Base-by-base conservation (phyloP, 129 eudicot genomes). In the Chrysanthemum seticuspe region DNA sequence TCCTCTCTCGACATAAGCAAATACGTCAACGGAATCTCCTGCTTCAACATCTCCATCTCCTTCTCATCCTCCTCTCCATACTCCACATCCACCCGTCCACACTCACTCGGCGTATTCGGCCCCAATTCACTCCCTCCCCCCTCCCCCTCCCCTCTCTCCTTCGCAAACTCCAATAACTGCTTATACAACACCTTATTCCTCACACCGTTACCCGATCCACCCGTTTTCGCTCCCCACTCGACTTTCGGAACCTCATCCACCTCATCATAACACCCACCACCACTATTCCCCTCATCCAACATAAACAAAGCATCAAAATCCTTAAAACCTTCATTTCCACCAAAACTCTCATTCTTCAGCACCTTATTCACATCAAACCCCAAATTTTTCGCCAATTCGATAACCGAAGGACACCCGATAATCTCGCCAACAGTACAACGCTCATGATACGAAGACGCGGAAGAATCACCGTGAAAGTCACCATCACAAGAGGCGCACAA, bases 401-500 rank as follows among this genome's bases (percentile, higher is more conserved):
- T 14, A 1, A 87, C 76, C 18, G 94, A 68, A 2, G 96, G 99
- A 29, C 91, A 86, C 0, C 92, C 96, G 2, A 88, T 74, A 68
- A 94, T 81, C 3, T 84, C 88, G 0, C 79, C 82, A 15, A 88
- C 71, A 5, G 83, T 87, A 34, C 36, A 47, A 0, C 95, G 88
- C 45, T 72, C 74, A 75, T 87, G 91, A 2, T 75, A 65, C 14
- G 78, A 71, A 3, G 82, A 76, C 14, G 65, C 79, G 4, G 81
- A 62, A 14, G 78, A 75, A 77, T 79, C 76, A 8, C 70, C 82
- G 15, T 85, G 98, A 18, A 81, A 82, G 50, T 85, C 90, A 23
- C 67, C 72, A 36, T 87, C 91, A 60, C 96, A 92, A 9, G 83
- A 81, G 51, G 76, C 76, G 70, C 98, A 89, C 51, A 92, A 88